A percentile compares a stretch with the other conserved stretches of the same genome.
Conservation (phyloP, 1,284 basidiomycete genomes). For the Heterobasidion parviporum region DNA sequence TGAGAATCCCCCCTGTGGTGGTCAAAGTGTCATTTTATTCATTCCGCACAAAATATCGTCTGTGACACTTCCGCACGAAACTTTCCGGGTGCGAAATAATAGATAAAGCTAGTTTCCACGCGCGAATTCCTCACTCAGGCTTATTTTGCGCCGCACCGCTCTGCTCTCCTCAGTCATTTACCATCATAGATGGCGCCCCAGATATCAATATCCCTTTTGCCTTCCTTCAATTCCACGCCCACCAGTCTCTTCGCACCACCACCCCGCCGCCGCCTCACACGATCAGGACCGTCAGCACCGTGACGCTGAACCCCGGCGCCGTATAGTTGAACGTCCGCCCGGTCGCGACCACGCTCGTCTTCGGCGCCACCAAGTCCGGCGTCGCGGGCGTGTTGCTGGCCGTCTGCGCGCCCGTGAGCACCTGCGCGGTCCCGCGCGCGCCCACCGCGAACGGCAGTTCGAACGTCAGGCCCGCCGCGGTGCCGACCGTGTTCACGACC, state of each 20-base stretch:
- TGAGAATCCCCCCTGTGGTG: too few relatives aligned
- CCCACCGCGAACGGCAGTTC: conserved; percentile 46
- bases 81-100: too few relatives aligned
- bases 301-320: conserved; percentile 53
- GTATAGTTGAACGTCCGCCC: conserved; percentile 45
- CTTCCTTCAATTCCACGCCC: too few relatives aligned
- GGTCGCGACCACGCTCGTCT: conserved; percentile 33
- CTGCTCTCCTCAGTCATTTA: too few relatives aligned
- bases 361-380: conserved; percentile 39
- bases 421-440: conserved; percentile 30
- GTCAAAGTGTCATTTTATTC: too few relatives aligned
- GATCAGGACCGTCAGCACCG: conserved; percentile 34
- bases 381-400: conserved; percentile 47
- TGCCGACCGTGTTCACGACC: conserved; percentile 44
- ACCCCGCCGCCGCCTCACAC: conserved; percentile 1
- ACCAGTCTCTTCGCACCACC: background rate
- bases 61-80: too few relatives aligned
- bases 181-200: too few relatives aligned
- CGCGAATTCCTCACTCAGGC: too few relatives aligned
- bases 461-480: conserved; percentile 38
- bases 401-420: conserved; percentile 38
- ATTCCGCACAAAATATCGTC: too few relatives aligned
- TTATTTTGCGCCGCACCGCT: too few relatives aligned
- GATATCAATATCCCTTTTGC: too few relatives aligned
- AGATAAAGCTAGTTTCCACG: too few relatives aligned